Base-by-base conservation (phyloP, 2,329 filamentous ascomycete species). In the Lachnellula occidentalis region DNA sequence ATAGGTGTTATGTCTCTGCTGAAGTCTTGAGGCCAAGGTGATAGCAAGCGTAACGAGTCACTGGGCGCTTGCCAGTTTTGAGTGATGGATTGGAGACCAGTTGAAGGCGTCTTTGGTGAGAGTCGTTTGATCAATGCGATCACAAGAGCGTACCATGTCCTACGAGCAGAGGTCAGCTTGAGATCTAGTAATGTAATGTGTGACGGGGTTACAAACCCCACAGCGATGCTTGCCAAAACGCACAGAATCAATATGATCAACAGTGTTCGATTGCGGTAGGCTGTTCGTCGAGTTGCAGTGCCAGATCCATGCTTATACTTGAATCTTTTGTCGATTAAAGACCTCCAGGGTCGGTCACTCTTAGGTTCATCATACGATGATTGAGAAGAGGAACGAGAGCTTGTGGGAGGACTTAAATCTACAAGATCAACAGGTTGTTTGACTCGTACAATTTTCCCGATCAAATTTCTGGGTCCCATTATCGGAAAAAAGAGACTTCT, bases 11-110 rank as follows among this genome's bases (percentile, higher is more conserved):
- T 47, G 6, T 37, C 54, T 24, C 12, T 24, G 17, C 49, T 57
- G 45, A 61, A 58, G 27, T 54, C 47, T 46, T 55, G 46, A 4
- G 41, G 34, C 56, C 58, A 61, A 11, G 48, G 45, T 45, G 54
- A 45, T 31, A 45, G 43, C 12, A 45, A 50, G 6, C 12, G 42
- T 22, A 50, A 47, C 1, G 56, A 41, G 14, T 50, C 17, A 8
- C 55, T 58, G 2, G 58, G 56, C n/a, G 46, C 37, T 14, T 45
- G 34, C 42, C 56, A 60, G 21, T 47, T 51, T 39, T 50, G 21
- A 15, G 56, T 34, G 22, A 58, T 50, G 24, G 43, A n/a, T 37
- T 48, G 48, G 31, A 58, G 45, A 19, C 56, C 56, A 34, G 55
- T 60, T 11, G 41, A 46, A 14, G 27, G 50, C 14, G 15, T 12